A percentile compares a stretch with the other conserved stretches of the same genome.
These are phyloP conservation scores for Phytophthora vignae DNA, from an alignment of 352 stramenopile genomes.

Conservation along the genomic window DNA sequence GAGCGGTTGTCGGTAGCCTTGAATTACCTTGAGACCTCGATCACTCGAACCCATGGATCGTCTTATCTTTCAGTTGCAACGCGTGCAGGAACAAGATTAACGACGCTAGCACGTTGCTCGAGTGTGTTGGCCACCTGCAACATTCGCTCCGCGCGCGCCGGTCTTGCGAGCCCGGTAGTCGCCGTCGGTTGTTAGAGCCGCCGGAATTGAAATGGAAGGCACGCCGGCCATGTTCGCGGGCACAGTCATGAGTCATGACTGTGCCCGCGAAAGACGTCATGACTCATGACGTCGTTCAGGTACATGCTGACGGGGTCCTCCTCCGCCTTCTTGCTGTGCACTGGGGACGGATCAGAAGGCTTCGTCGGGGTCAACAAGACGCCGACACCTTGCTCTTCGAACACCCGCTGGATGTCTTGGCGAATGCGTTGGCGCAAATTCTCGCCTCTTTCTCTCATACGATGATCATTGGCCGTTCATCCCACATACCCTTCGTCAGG, in stretches of 20 bases:
- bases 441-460: too few relatives aligned
- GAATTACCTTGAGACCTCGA: too few relatives aligned
- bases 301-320: conserved; percentile 88
- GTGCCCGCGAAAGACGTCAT: too few relatives aligned
- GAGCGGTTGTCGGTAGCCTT: too few relatives aligned
- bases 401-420: conserved; percentile 72
- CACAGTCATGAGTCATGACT: too few relatives aligned
- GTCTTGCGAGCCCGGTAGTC: conserved; percentile 62
- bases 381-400: conserved; percentile 71
- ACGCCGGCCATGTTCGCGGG: conserved; percentile 89
- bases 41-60: conserved; percentile 9
- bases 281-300: conserved; percentile 95
- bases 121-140: conserved; percentile 71
- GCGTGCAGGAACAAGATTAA: conserved; percentile 48
- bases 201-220: conserved; percentile 85
- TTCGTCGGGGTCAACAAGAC: conserved; percentile 90
- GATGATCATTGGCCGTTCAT: too few relatives aligned
- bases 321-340: conserved; percentile 62
- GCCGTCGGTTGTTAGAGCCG: conserved; percentile 60
- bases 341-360: conserved; percentile 77
- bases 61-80: conserved; percentile 47
- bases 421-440: conserved; percentile 85
- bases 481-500: too few relatives aligned
- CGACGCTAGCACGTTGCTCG: conserved; percentile 64
- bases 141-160: conserved; percentile 69